Percentiles rank a stretch among this genome's conserved stretches.
phyloP scores from a whole-genome alignment of 352 stramenopile genomes.

The Lagenidium giganteum region DNA sequence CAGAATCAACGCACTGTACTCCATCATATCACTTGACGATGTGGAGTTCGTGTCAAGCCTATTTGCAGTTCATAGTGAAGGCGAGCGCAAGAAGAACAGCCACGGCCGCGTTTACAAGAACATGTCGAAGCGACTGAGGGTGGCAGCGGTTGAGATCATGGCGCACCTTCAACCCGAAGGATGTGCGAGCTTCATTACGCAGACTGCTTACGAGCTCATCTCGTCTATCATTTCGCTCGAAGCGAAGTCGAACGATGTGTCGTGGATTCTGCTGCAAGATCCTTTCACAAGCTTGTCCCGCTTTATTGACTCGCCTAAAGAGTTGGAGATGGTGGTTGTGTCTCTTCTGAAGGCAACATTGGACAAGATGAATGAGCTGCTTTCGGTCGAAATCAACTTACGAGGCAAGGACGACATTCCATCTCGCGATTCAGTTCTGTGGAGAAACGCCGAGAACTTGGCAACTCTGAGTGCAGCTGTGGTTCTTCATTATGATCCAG shows the following conservation, averaged over 20 bases:
- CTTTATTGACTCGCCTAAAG: conserved; percentile 51
- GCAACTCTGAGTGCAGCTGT: conserved; percentile 64
- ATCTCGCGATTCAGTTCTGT: conserved; percentile 68
- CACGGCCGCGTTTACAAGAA: conserved; percentile 53
- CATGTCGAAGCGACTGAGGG: conserved; percentile 68
- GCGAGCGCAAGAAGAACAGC: conserved; percentile 62
- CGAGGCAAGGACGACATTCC: conserved; percentile 53
- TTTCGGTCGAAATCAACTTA: conserved; percentile 64
- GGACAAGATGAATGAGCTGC: conserved; percentile 75
- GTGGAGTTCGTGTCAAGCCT: conserved; percentile 61
- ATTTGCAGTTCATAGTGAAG: conserved; percentile 45
- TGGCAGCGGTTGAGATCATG: conserved; percentile 68
- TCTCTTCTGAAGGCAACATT: conserved; percentile 67
- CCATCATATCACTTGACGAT: conserved; percentile 59
- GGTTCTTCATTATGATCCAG: conserved; percentile 80
- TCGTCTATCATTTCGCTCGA: conserved; percentile 78
- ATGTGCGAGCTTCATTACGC: conserved; percentile 66
- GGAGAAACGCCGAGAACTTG: conserved; percentile 76
- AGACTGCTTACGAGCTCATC: conserved; percentile 74
- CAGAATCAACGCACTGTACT: conserved; percentile 67
- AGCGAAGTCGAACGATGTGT: conserved; percentile 76
- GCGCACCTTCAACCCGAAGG: conserved; percentile 43
- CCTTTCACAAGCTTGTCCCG: conserved; percentile 68
- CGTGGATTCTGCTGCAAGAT: conserved; percentile 77
- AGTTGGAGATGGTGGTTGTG: conserved; percentile 68